Conservation (phyloP, 345 rosid species). For the Mangifera indica region DNA sequence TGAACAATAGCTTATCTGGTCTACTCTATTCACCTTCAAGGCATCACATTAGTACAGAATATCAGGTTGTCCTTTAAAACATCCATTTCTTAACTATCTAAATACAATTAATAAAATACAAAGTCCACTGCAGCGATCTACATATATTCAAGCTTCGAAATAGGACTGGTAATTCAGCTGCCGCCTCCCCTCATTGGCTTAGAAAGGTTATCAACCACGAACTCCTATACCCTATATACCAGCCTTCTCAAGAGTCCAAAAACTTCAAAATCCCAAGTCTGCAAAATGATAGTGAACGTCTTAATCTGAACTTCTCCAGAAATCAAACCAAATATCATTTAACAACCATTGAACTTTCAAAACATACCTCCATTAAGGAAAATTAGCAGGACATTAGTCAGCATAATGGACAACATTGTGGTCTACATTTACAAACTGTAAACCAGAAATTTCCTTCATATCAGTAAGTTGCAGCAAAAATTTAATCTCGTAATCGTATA, state of each 20-base stretch:
- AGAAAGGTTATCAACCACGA: neutral
- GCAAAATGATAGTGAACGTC: neutral
- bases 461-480: neutral
- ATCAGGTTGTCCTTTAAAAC: neutral
- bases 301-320: neutral
- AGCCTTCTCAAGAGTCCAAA: neutral
- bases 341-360: neutral
- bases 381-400: slow-evolving; percentile 23
- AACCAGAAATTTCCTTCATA: slow-evolving; percentile 1
- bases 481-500: neutral
- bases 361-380: slow-evolving; percentile 7
- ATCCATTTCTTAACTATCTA: too few species aligned
- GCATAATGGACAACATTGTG: slow-evolving; percentile 33
- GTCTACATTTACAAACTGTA: slow-evolving; percentile 62
- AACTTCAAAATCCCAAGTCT: neutral
- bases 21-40: neutral
- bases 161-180: neutral
- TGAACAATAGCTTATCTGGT: neutral
- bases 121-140: neutral
- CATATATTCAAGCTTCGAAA: neutral
- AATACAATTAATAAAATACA: too few species aligned
- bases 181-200: neutral
- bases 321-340: neutral
- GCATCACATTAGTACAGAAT: slow-evolving; percentile 5
- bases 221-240: neutral